Base-by-base conservation (phyloP, 441 rosid genomes). In the Populus hybrid region DNA sequence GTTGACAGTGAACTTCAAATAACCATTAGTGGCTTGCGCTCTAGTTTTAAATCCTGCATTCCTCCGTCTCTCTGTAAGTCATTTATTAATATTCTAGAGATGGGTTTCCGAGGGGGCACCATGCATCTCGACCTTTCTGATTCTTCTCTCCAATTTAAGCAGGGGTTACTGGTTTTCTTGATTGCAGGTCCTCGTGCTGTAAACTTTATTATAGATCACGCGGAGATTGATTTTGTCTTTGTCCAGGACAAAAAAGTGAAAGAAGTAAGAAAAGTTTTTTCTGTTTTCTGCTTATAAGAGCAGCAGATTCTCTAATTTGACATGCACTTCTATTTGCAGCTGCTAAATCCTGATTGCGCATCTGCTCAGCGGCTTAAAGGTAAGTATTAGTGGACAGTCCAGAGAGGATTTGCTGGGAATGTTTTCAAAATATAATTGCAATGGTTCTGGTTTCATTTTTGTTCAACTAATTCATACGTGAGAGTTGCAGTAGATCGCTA, bases 141-240 rank as follows among this genome's bases (percentile, higher is more conserved):
- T 20, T 38, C 4, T n/a, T 32, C 26, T 63, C 32, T 16, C 57
- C 5, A 6, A 61, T 26, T 26, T 74, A 32, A 32, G 63, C 23
- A 73, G 59, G 28, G n/a, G 14, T 26, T 69, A 23, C n/a, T 61
- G 57, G 66, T 80, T 76, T 59, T 74, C 59, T 76, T 87, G 40
- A n/a, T 21, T 82, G 84, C 89, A 95, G 99, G 98, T 40, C 73
- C 97, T 0, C 90, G 90, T 73, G 98, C 98, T 70, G 94, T 96
- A 68, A 88, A 94, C 74, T 96, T 81, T 81, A 94, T 96, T 2
- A 77, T 96, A 77, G 89, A 93, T 65, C 97, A 96, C 34, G 99
- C 98, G 0, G 98, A 93, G 85, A 72, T 96, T 73, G 95, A 91
- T 77, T 84, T 84, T 78, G 93, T 91, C 73, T 96, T 96, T 67